Base-by-base conservation (phyloP, 2,329 filamentous ascomycete genomes). In the Apiospora aurea region DNA sequence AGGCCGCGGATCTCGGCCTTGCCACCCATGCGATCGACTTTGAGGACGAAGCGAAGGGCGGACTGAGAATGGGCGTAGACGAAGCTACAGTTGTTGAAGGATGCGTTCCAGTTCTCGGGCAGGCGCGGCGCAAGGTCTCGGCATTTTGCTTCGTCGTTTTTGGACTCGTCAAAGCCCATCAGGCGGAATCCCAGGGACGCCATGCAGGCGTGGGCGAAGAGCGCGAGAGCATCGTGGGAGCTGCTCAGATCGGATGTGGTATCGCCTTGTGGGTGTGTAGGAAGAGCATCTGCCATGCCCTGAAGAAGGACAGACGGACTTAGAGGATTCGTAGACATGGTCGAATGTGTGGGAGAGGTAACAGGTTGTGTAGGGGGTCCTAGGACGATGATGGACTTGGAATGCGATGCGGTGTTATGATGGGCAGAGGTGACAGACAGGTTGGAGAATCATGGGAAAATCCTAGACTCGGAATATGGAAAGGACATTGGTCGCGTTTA, bases 21-120 rank as follows among this genome's bases (percentile, higher is more conserved):
- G 77, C 88, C 88, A 61, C 95, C 95, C 77, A 98, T 88, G 70
- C 94, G 90, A 80, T 92, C 94, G 74, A 97, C 84, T 80, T 95
- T 96, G 76, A 98, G 81, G 41, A 97, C 86, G 79, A 93, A 97
- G 72, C 92, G 89, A 89, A 95, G 94, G 21, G 94, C 91, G 0
- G 94, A 97, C 80, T 97, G 94, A 34, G 89, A 86, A 81, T 98
- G 95, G 4, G 91, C 90, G 84, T 98, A 98, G 74, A 95, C 90
- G 82, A 98, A 98, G 71, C 92, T 90, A 80, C 94, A 92, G 18
- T 91, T 90, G 73, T 89, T 89, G 72, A 88, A 87, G 26, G 89
- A 89, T 16, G 90, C 85, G 81, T 97, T 97, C 96, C 96, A 98
- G 83, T 91, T 88, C 21, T 87, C 72, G 0, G 94, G 94, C 2